Percentiles rank a stretch among this genome's conserved stretches.
Evolutionary conservation across 2,329 filamentous ascomycete genomes (phyloP).

Genomic region (Pseudogymnoascus pannorum): DNA sequence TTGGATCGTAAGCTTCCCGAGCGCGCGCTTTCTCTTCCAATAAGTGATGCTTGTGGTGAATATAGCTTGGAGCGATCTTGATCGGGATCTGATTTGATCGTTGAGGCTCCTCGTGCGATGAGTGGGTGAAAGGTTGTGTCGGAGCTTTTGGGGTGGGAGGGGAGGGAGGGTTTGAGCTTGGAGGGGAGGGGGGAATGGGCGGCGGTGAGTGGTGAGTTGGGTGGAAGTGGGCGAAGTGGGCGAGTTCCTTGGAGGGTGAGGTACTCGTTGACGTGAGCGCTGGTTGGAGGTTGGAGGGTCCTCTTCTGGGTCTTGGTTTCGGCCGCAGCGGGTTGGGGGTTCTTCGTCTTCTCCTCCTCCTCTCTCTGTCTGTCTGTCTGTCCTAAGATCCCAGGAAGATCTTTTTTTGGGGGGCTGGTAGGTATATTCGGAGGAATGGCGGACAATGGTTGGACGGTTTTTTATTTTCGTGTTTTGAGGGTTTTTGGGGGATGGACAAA

Average conservation of each 20-base stretch:
- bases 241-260: too few relatives aligned
- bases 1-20: not conserved
- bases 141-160: slow-evolving; percentile 13
- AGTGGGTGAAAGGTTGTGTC: not conserved
- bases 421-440: not conserved
- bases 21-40: slow-evolving; percentile 19
- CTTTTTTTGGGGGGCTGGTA: not conserved
- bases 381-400: not conserved
- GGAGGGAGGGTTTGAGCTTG: too few relatives aligned
- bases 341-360: too few relatives aligned
- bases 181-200: not conserved
- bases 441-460: not conserved
- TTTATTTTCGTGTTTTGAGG: not conserved
- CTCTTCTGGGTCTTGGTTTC: not conserved
- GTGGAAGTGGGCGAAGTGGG: too few relatives aligned
- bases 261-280: too few relatives aligned
- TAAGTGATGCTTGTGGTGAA: slow-evolving; percentile 13
- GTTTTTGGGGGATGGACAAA: not conserved
- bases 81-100: not conserved
- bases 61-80: not conserved
- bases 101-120: not conserved
- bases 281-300: too few relatives aligned
- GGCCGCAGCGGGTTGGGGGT: not conserved
- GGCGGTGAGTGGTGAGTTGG: not conserved
- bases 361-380: too few relatives aligned